Base-by-base conservation (phyloP, 306 rosid species). In the Neltuma alba region DNA sequence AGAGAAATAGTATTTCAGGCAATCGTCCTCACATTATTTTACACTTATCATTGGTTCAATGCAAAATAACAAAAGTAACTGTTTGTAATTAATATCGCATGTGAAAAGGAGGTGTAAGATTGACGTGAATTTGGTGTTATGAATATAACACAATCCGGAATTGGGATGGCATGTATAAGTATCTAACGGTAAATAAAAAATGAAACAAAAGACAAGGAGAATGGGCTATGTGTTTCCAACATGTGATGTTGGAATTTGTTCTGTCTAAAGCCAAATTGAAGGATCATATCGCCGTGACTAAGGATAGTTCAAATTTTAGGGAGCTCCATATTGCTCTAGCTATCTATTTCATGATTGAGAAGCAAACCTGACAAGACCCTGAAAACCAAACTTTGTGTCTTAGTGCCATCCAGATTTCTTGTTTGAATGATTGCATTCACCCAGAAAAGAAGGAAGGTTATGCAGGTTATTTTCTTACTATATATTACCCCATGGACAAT, bases 321-420 rank as follows among this genome's bases (percentile, higher is more conserved):
- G 42, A 33, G 69, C 42, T 31, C 25, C 25, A 33, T 30, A 3
- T 42, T 4, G 69, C 20, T 31, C 11, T 6, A 6, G 33, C 41
- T 28, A 23, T 23, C 33, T 27, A 48, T 48, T 77, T 52, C 42
- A 12, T 52, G 74, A 70, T 12, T 78, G 66, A 50, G 47, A 77
- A 37, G 38, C n/a, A 12, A 36, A 66, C 41, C 13, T 36, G 42
- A 50, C 36, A 14, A 5, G 68, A 55, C 54, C 10, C 13, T 18
- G 45, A n/a, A 48, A 77, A 65, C 38, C 20, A 34, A 15, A 33
- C 23, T 36, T 58, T 9, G 6, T 60, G 54, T 33, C 33, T 40
- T 33, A 61, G 52, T 44, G 45, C 48, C 61, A 28, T 60, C 37
- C 61, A 1, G 11, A 30, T 33, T 57, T 58, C 16, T 79, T 34